Evolutionary conservation across 352 stramenopile species (phyloP).

Genomic region (Globisporangium nagaii): DNA sequence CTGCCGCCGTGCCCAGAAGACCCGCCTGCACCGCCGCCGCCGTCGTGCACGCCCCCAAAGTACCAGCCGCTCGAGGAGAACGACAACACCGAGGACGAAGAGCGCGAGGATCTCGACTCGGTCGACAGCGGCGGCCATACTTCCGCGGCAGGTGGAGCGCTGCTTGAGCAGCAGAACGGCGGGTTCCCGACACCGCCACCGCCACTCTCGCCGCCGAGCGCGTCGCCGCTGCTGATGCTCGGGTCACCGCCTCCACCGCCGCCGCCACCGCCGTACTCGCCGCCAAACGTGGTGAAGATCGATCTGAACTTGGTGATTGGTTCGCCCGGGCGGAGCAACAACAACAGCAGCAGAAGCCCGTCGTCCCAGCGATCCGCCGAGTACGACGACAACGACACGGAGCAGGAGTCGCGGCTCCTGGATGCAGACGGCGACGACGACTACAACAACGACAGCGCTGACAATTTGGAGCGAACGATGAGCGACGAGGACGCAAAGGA

Average conservation of each 20-base stretch:
- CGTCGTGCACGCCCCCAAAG: slow-evolving; percentile 56
- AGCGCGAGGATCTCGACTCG: slow-evolving; percentile 28
- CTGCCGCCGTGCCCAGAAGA: slow-evolving; percentile 72
- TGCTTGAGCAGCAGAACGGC: slow-evolving; percentile 19
- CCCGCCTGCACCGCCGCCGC: slow-evolving; percentile 46
- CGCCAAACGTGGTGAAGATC: slow-evolving; percentile 38
- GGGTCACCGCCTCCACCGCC: slow-evolving; percentile 16
- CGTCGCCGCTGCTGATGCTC: slow-evolving; percentile 14
- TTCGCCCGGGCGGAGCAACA: slow-evolving; percentile 10
- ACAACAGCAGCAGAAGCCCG: not conserved
- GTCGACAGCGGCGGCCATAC: slow-evolving; percentile 35
- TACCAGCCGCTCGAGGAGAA: slow-evolving; percentile 61
- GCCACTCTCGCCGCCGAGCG: slow-evolving; percentile 28
- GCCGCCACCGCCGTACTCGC: slow-evolving; percentile 55
- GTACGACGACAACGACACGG: slow-evolving; percentile 2
- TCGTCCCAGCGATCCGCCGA: slow-evolving; percentile 1
- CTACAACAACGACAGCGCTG: slow-evolving; percentile 12
- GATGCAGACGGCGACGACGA: slow-evolving; percentile 13
- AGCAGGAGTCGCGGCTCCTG: slow-evolving; percentile 10
- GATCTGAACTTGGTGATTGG: slow-evolving; percentile 22
- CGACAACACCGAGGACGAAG: slow-evolving; percentile 33
- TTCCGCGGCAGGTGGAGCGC: too few species aligned
- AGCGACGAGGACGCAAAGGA: slow-evolving; percentile 1
- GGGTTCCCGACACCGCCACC: slow-evolving; percentile 40
- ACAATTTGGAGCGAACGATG: not conserved